Percentiles rank a stretch among this genome's conserved stretches.
Evolutionary conservation across 495 filamentous ascomycete genomes (phyloP).

Genomic region (Acidiella bohemica): DNA sequence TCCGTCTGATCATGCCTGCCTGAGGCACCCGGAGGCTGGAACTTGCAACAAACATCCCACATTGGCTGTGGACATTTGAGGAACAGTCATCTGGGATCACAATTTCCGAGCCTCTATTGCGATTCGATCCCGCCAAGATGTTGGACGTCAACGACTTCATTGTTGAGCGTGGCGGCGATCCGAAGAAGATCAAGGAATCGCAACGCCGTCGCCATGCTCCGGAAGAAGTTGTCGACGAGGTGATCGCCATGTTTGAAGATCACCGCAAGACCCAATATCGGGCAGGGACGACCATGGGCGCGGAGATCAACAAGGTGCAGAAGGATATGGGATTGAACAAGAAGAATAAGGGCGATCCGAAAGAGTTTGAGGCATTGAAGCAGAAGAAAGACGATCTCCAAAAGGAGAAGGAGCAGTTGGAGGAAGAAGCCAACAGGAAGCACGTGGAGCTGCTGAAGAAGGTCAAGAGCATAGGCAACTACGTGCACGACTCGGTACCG

Average conservation of each 20-base stretch:
- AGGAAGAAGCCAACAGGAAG: slow-evolving; percentile 60
- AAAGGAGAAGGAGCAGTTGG: slow-evolving; percentile 63
- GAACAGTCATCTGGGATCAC: background rate
- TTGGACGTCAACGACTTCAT: slow-evolving; percentile 74
- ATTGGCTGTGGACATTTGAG: background rate
- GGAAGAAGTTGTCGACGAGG: slow-evolving; percentile 75
- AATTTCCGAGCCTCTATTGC: background rate
- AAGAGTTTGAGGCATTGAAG: slow-evolving; percentile 43
- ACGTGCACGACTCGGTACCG: slow-evolving; percentile 88
- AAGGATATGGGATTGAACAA: slow-evolving; percentile 87
- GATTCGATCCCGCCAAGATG: slow-evolving; percentile 33
- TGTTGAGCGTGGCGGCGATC: slow-evolving; percentile 74
- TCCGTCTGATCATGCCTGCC: too few relatives aligned
- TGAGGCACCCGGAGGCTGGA: too few relatives aligned
- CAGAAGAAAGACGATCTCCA: slow-evolving; percentile 61
- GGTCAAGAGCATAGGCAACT: slow-evolving; percentile 77
- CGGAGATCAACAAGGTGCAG: slow-evolving; percentile 72
- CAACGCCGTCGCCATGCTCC: slow-evolving; percentile 69
- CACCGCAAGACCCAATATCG: slow-evolving; percentile 68
- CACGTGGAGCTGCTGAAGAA: slow-evolving; percentile 58
- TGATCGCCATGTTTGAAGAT: slow-evolving; percentile 77
- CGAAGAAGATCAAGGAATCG: slow-evolving; percentile 75
- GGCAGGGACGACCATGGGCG: slow-evolving; percentile 55
- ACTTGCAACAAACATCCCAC: too few relatives aligned
- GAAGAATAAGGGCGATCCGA: slow-evolving; percentile 84